phyloP scores from a whole-genome alignment of 2,329 filamentous ascomycete genomes.

The Fusarium duplospermum region DNA sequence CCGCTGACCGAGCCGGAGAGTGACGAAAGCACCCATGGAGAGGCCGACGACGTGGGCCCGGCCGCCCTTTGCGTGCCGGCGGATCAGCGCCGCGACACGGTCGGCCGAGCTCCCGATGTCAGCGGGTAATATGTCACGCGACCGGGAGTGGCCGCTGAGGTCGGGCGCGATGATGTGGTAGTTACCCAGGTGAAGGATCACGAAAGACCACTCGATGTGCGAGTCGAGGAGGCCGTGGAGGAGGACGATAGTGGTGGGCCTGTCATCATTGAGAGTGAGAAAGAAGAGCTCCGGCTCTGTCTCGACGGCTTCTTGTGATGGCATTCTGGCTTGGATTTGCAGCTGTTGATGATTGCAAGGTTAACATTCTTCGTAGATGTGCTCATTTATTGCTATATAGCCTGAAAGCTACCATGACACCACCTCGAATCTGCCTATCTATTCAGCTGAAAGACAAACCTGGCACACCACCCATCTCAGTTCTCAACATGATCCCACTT shows the following conservation, averaged over 20 bases:
- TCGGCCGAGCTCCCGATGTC: slow-evolving; percentile 47
- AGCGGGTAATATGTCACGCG: slow-evolving; percentile 47
- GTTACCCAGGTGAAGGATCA: slow-evolving; percentile 49
- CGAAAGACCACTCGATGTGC: slow-evolving; percentile 49
- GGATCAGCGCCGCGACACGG: slow-evolving; percentile 51
- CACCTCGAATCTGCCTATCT: neutral
- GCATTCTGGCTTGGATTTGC: neutral
- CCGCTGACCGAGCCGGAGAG: slow-evolving; percentile 46
- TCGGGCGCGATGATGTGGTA: slow-evolving; percentile 56
- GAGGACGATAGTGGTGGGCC: slow-evolving; percentile 45
- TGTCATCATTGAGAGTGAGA: slow-evolving; percentile 45
- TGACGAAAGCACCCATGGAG: slow-evolving; percentile 54
- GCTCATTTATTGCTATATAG: neutral
- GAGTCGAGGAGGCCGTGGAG: slow-evolving; percentile 49
- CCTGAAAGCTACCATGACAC: neutral
- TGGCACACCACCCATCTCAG: neutral
- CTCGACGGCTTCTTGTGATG: neutral
- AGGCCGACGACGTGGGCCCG: slow-evolving; percentile 55
- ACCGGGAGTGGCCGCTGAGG: slow-evolving; percentile 54
- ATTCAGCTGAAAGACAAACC: slow-evolving; percentile 1
- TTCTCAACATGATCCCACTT: slow-evolving; percentile 4
- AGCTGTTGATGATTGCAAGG: neutral
- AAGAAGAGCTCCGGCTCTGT: slow-evolving; percentile 41
- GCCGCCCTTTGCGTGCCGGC: slow-evolving; percentile 48
- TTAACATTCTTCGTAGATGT: neutral